Conservation (phyloP, 2,329 filamentous ascomycete species). For the Lasiodiplodia theobromae region DNA sequence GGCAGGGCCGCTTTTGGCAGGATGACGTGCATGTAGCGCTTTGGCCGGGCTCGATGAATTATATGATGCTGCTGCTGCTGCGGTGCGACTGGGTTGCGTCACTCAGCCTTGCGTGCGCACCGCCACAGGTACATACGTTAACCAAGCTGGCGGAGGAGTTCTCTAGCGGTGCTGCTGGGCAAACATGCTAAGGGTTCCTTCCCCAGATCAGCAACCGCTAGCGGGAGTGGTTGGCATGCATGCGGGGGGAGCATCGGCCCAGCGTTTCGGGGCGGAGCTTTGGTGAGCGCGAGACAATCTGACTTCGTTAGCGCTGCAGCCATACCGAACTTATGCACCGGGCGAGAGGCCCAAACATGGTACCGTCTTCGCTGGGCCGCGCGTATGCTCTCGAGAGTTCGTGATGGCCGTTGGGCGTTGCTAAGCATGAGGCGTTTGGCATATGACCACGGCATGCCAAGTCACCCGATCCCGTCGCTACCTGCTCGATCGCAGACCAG, state of each 20-base stretch:
- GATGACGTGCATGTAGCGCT: not conserved
- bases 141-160: not conserved
- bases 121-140: not conserved
- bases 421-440: not conserved
- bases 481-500: conserved; percentile 4
- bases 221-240: conserved; percentile 8
- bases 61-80: not conserved
- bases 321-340: not conserved
- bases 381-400: not conserved
- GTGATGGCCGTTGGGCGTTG: conserved; percentile 9
- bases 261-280: not conserved
- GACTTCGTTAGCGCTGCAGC: not conserved
- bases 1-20: not conserved
- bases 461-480: not conserved
- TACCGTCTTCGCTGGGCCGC: not conserved
- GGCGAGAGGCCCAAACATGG: not conserved
- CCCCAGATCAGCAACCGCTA: conserved; percentile 16
- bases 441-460: not conserved
- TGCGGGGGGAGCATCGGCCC: conserved; percentile 16
- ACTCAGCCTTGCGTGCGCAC: not conserved
- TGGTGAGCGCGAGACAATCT: conserved; percentile 2
- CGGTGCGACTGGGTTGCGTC: not conserved
- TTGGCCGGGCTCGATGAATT: not conserved
- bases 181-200: not conserved
- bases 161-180: not conserved